Evolutionary conservation across 2,329 filamentous ascomycete species (phyloP).

Genomic region (Pseudogymnoascus sp.): DNA sequence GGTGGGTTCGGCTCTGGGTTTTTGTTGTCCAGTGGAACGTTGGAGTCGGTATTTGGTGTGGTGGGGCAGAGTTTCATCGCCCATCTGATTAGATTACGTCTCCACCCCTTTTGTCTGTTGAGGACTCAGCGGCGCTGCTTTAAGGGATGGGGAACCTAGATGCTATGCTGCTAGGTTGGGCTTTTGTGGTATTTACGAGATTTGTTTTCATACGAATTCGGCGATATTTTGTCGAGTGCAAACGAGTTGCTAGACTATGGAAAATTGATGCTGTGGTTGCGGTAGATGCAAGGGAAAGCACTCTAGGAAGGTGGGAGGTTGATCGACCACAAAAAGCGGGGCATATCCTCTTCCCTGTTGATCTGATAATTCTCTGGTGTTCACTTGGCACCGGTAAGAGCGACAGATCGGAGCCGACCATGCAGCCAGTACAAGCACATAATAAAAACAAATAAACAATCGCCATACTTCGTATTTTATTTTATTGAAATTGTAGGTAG

Average conservation of each 20-base stretch:
- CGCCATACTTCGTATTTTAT: background rate
- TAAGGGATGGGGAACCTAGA: background rate
- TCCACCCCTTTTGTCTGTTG: background rate
- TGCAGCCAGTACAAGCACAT: background rate
- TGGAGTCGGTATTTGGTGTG: background rate
- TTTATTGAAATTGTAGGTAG: background rate
- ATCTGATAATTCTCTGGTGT: constrained; percentile 4
- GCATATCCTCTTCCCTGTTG: background rate
- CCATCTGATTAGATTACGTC: constrained; percentile 9
- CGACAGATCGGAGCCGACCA: background rate
- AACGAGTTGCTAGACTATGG: background rate
- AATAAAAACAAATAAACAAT: background rate
- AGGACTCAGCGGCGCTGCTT: background rate
- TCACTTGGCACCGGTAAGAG: background rate
- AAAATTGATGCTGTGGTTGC: background rate
- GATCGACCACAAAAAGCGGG: background rate
- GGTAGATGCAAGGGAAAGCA: background rate
- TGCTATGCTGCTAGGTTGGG: background rate
- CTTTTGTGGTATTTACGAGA: background rate
- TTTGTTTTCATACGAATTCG: background rate
- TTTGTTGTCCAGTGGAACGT: background rate
- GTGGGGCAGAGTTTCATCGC: constrained; percentile 1
- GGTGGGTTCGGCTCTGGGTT: background rate
- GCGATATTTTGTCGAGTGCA: background rate
- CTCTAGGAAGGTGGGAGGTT: constrained; percentile 8